These are phyloP conservation scores for Mycena sp. DNA, from an alignment of 1,284 basidiomycete species.

Conservation along the genomic window DNA sequence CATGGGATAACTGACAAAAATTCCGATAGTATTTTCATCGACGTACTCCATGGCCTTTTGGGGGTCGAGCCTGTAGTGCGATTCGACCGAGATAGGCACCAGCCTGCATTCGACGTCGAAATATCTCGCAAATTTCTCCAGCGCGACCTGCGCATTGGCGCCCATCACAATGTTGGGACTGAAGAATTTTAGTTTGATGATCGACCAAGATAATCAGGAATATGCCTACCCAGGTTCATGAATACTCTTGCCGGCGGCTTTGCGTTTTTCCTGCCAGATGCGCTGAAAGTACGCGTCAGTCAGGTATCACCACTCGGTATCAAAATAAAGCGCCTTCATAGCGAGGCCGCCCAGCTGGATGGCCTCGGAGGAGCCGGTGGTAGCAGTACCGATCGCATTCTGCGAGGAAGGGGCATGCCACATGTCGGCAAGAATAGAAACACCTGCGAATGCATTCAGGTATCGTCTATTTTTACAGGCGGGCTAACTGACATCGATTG, in stretches of 20 bases:
- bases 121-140: conserved; percentile 91
- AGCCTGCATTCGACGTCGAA: conserved; percentile 87
- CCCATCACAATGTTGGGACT: conserved; percentile 83
- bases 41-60: conserved; percentile 88
- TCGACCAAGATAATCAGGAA: no score
- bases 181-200: background rate
- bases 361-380: conserved; percentile 93
- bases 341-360: conserved; percentile 95
- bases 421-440: conserved; percentile 90
- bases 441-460: conserved; percentile 41
- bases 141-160: conserved; percentile 85
- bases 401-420: conserved; percentile 88
- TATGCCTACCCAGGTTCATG: conserved; percentile 76
- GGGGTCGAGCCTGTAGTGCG: conserved; percentile 85
- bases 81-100: conserved; percentile 80
- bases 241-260: conserved; percentile 86
- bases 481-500: conserved; percentile 64
- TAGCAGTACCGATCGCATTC: conserved; percentile 89
- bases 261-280: conserved; percentile 91
- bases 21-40: conserved; percentile 92
- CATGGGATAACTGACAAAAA: conserved; percentile 68
- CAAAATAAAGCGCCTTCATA: conserved; percentile 66
- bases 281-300: conserved; percentile 47
- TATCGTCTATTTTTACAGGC: background rate
- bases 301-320: background rate